Base-by-base conservation (phyloP, 495 filamentous ascomycete species). In the Xylaria castorea region DNA sequence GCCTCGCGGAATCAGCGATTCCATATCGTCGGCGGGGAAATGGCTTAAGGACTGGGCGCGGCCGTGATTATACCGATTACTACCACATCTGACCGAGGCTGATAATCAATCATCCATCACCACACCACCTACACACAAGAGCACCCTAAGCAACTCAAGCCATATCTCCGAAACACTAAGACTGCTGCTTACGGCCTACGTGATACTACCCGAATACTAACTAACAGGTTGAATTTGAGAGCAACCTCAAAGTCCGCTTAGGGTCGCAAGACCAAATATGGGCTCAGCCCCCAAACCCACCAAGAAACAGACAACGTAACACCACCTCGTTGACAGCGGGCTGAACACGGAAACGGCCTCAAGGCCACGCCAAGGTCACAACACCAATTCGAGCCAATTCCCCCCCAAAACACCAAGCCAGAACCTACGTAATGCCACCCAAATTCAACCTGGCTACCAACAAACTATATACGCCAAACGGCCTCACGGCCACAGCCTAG, bases 1-100 rank as follows among this genome's bases (percentile, higher is more conserved):
- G 67, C 67, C 67, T 62, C 55, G 30, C 55, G 55, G 40, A 50
- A 70, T 44, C n/a, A 62, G 16, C 57, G 22, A 38, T 68, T 50
- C 20, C 40, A 14, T 22, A 0, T 51, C 12, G 32, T 55, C 11
- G 58, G 58, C 58, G 58, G 34, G 58, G 58, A 38, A 40, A 11
- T 61, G 6, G 16, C 32, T 9, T 34, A 38, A 16, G 9, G n/a
- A 61, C n/a, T 36, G 32, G 32, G 57, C 57, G 34, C 58, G 32
- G 58, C 14, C 58, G 58, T 38, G 34, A 34, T 18, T 8, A 60
- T 60, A 60, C 55, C 34, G 34, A 70, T 25, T 61, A 62, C 67
- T 5, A 70, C 55, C 40, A 70, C 57, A 38, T 61, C 53, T 44
- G 18, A 70, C 55, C 14, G 22, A 34, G 55, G 67, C 55, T 36